Percentiles rank a stretch among this genome's conserved stretches.
Conservation (phyloP, 805 yeast genomes). For the Cyberlindnera bimundalis region DNA sequence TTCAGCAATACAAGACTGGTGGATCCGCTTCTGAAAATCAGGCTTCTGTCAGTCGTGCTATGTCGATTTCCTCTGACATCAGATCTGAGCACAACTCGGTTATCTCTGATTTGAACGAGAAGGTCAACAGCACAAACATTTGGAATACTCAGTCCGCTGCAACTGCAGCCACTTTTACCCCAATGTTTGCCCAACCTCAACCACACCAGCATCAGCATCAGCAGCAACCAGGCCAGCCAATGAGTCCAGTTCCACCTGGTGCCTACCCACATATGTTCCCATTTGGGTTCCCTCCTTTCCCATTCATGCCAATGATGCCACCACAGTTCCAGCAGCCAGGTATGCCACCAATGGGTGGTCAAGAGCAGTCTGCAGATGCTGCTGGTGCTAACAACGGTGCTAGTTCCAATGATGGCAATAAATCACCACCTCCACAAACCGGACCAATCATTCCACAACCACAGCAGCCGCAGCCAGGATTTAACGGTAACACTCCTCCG, state of each 20-base stretch:
- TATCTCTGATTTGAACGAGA: conserved; percentile 29
- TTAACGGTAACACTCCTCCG: conserved; percentile 16
- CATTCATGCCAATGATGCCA: conserved; percentile 33
- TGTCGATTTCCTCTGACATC: conserved; percentile 29
- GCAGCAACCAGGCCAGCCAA: conserved; percentile 3
- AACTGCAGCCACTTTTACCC: conserved; percentile 54
- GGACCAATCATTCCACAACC: conserved; percentile 21
- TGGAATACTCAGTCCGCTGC: conserved; percentile 73
- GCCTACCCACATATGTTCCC: conserved; percentile 32
- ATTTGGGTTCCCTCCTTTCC: conserved; percentile 35
- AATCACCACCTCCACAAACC: background rate
- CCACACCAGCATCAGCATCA: conserved; percentile 10
- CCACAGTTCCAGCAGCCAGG: conserved; percentile 19
- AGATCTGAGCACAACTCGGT: conserved; percentile 35
- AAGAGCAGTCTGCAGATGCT: background rate
- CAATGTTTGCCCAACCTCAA: conserved; percentile 32
- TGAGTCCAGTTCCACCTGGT: conserved; percentile 20
- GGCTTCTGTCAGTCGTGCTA: conserved; percentile 12
- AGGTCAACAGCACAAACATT: conserved; percentile 33
- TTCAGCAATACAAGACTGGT: conserved; percentile 24
- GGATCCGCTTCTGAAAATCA: conserved; percentile 4
- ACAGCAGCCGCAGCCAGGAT: conserved; percentile 17
- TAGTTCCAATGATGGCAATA: background rate
- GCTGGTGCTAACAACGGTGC: background rate
- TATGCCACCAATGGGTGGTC: conserved; percentile 3